Evolutionary conservation across 2,329 filamentous ascomycete species (phyloP), one percentile per base, ranked within the genome.

Genomic region (Chrysoporthe deuterocubensis): DNA sequence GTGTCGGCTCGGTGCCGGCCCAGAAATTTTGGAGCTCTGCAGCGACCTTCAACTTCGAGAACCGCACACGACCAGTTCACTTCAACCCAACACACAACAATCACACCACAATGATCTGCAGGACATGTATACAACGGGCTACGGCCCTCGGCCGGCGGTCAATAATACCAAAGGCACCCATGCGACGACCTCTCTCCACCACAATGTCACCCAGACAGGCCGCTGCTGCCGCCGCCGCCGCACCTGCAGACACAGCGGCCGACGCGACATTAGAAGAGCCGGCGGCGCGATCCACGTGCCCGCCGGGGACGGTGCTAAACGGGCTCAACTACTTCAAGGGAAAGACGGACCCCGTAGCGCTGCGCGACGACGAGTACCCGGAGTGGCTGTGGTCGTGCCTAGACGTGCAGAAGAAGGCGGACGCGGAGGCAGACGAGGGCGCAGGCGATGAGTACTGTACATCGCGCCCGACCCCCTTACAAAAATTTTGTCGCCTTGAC

Each of bases 261-360:
- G 71, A 73, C 14, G 69, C 73, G 26, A 70, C 73, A 40, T 42
- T 69, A 58, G 71, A 73, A 71, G 52, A 59, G 18, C 34, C 67
- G 1, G 67, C 72, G 26, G 34, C 69, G 21, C 72, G 79, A 34
- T 88, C 86, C 8, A 84, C 84, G 40, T 90, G 91, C 73, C 81
- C 84, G 2, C 87, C 89, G 5, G 93, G 93, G 44, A 93, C 90
- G 16, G 80, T 89, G 16, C 82, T 96, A 54, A 88, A 83, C 66
- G 92, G 92, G 1, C 81, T 96, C 66, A 95, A 93, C 78, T 95
- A 91, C 79, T 79, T 90, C 75, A 96, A 96, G 82, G 88, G 87
- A 72, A 85, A 86, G 75, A 81, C 84, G 46, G 92, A 95, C 75
- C 92, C 93, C 0, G 82, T 95, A 6, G 93, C 93, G 11, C 78